A percentile compares a stretch with the other conserved stretches of the same genome.
Conservation (phyloP, 306 rosid genomes). For the Begonia loranthoides region DNA sequence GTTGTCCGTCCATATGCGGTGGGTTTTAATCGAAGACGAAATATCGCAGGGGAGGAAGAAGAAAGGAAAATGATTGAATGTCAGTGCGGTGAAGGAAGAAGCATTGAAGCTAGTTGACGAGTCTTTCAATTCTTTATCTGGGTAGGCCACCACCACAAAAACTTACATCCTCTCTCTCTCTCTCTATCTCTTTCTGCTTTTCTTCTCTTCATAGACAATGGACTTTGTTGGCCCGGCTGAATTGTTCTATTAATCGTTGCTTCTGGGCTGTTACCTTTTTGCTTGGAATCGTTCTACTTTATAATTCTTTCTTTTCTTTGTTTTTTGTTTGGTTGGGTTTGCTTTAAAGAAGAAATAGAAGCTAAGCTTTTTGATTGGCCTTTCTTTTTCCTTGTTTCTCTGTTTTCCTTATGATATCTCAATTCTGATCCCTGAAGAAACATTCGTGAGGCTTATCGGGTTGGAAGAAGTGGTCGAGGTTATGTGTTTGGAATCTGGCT, state of each 20-base stretch:
- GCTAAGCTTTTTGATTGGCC: neutral
- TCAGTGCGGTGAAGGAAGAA: no score
- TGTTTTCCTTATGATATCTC: neutral
- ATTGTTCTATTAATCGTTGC: constrained; percentile 3
- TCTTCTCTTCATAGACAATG: neutral
- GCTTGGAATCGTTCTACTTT: constrained; percentile 1
- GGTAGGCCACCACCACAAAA: no score
- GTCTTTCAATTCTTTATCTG: no score
- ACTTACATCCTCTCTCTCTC: neutral
- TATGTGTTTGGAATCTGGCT: constrained; percentile 2
- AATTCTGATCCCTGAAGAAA: neutral
- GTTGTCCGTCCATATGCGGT: no score
- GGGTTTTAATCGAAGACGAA: no score
- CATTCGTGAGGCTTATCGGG: neutral
- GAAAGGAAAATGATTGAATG: no score
- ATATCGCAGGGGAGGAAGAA: no score
- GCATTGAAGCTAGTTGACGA: no score
- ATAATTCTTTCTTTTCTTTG: neutral
- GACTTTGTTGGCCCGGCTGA: neutral
- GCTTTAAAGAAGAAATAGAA: constrained; percentile 1
- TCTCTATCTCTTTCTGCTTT: constrained; percentile 5
- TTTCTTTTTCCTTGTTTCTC: neutral
- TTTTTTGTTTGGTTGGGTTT: neutral
- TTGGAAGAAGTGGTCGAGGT: neutral
- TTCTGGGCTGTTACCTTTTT: neutral